Evolutionary conservation across 352 stramenopile species (phyloP), one percentile per base, ranked within the genome.

Genomic region (Globisporangium okanoganense): DNA sequence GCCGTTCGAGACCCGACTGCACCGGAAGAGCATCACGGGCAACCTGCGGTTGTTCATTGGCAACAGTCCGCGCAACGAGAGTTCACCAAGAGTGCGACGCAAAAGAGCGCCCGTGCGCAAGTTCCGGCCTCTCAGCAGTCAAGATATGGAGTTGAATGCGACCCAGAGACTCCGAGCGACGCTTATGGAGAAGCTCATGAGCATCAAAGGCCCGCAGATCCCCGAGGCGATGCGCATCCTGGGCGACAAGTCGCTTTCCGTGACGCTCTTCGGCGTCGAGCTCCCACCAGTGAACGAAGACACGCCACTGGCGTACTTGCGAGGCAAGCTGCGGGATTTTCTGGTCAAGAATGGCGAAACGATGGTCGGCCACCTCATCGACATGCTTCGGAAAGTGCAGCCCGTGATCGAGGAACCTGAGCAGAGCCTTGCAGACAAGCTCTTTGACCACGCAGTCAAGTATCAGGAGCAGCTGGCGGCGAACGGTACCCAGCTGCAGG

Each of bases 241-340:
- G 16, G 75, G 73, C 16, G 68, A 81, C 13, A 81, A 76, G 35
- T 75, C 72, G 2, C 14, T 87, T 20, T 79, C 81, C 1, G 20
- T 93, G 18, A 61, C 75, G 20, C 51, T 93, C 22, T 64, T 91
- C 3, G 78, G 78, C 7, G 29, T 88, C 48, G 70, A 68, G 13
- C 75, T 92, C 33, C 76, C 79, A 25, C 72, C 81, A 1, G 49
- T 93, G 29, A 85, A 66, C 44, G 81, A 88, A 45, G 83, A 93
- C 54, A 88, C 79, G 7, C 83, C 83, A 12, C 66, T 90, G 48
- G 74, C 74, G 25, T 85, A 72, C 41, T 65, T 88, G 8, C 76
- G 83, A 16, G 70, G 69, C 12, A 72, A 84, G 16, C 61, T 93
- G 9, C 62, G 69, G 5, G 64, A 79, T 20, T 86, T 91, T 41